Evolutionary conservation across 1,284 basidiomycete species (phyloP), one percentile per base, ranked within the genome.

Genomic region (Irpex sp.): DNA sequence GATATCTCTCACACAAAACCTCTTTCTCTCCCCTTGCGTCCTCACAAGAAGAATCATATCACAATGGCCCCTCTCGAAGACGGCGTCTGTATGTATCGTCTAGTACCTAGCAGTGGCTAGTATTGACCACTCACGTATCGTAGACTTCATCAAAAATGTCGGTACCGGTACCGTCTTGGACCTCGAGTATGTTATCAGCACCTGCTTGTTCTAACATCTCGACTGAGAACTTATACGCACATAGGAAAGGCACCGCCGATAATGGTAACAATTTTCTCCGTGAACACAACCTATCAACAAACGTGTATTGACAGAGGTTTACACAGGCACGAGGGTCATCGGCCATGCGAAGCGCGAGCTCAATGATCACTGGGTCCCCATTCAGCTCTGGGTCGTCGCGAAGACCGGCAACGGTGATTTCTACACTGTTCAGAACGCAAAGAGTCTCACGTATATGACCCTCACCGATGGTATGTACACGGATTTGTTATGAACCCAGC

Each of bases 361-460:
- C 19, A 52, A 37, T 23, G 37, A 57, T 33, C 8, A 16, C n/a
- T 39, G 19, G 18, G 56, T 45, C 16, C 45, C 56, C 56, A 37
- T 37, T 18, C 56, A 57, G 56, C 56, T 57, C 8, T 57, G 56
- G 56, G 45, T 57, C 36, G 45, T 57, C 18, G 37, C 33, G 5
- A 35, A 16, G 21, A 37, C 45, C 18, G 28, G 14, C 3, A 28
- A 19, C 18, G 55, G 19, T 9, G 12, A 12, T 2, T 45, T 4
- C 9, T 57, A 57, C 56, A 42, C 19, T n/a, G 9, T 57, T 14
- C 33, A 39, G 16, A 58, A 53, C 58, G n/a, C 39, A n/a, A 45
- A 16, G 14, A 45, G 39, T 7, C 39, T 12, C n/a, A 45, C 39
- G 14, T 45, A 45, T 16, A n/a, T n/a, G 39, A n/a, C 12, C n/a